phyloP scores from a whole-genome alignment of 1,139 yeast genomes.

The Suhomyces panamericanus region DNA sequence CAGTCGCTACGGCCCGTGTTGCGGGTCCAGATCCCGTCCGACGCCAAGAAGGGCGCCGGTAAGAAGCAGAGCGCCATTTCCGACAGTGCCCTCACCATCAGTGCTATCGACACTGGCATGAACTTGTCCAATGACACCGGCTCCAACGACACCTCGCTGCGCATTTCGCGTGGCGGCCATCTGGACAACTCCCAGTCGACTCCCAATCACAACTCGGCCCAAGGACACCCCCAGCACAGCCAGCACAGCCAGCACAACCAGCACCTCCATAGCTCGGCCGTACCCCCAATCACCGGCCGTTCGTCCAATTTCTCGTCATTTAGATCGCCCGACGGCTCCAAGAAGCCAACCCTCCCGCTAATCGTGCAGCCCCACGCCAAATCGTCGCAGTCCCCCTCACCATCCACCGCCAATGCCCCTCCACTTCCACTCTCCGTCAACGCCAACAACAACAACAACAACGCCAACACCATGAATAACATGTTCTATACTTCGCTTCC shows the following conservation, averaged over 20 bases:
- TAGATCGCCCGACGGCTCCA: slow-evolving; percentile 35
- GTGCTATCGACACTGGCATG: slow-evolving; percentile 36
- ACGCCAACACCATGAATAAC: slow-evolving; percentile 8
- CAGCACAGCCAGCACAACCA: not conserved
- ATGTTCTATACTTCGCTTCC: slow-evolving; percentile 31
- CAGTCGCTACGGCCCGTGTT: slow-evolving; percentile 44
- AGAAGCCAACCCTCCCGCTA: slow-evolving; percentile 42
- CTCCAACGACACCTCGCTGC: slow-evolving; percentile 3
- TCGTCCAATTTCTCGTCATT: slow-evolving; percentile 33
- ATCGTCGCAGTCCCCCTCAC: slow-evolving; percentile 44
- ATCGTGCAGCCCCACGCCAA: slow-evolving; percentile 34
- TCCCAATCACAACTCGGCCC: slow-evolving; percentile 3
- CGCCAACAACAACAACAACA: not conserved
- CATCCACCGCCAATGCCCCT: slow-evolving; percentile 45
- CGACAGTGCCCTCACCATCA: slow-evolving; percentile 39
- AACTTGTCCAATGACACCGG: slow-evolving; percentile 12
- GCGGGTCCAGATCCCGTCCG: slow-evolving; percentile 53
- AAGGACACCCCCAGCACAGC: not conserved
- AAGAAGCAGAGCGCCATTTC: slow-evolving; percentile 9
- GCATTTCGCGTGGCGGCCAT: slow-evolving; percentile 4
- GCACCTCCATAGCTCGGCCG: slow-evolving; percentile 9
- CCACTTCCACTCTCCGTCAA: slow-evolving; percentile 27
- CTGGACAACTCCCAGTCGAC: slow-evolving; percentile 7
- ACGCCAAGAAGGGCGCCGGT: slow-evolving; percentile 26
- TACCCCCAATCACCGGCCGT: slow-evolving; percentile 20